Conservation (phyloP, 192 early-diverging fungal genomes). For the Coemansia sp. region DNA sequence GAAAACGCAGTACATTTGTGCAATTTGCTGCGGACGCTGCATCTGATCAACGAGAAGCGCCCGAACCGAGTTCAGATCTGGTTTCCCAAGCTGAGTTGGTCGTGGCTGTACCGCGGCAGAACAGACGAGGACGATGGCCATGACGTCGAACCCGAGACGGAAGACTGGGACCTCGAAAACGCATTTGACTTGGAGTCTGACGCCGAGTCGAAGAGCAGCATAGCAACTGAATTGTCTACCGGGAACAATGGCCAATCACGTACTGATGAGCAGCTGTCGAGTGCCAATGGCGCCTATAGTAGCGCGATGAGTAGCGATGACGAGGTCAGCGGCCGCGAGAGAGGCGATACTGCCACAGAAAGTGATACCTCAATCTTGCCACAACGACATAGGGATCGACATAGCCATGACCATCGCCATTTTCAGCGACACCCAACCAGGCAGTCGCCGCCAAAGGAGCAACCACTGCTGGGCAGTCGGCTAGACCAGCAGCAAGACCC, state of each 20-base stretch:
- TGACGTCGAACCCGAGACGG: slow-evolving; percentile 15
- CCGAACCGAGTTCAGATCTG: slow-evolving; percentile 29
- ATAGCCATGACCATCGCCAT: not conserved
- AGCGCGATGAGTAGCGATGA: not conserved
- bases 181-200: slow-evolving; percentile 21
- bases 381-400: not conserved
- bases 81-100: slow-evolving; percentile 39
- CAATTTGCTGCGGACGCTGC: slow-evolving; percentile 23
- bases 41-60: slow-evolving; percentile 19
- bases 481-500: slow-evolving; percentile 2
- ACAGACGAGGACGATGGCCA: slow-evolving; percentile 30
- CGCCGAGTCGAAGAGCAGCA: not conserved
- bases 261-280: not conserved
- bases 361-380: not conserved
- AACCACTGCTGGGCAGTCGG: not conserved
- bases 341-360: not conserved
- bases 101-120: slow-evolving; percentile 32
- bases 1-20: slow-evolving; percentile 38
- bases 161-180: slow-evolving; percentile 34
- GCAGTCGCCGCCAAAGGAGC: not conserved
- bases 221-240: not conserved
- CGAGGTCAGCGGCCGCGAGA: not conserved
- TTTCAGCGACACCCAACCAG: not conserved
- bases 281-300: not conserved
- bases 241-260: not conserved